Percentiles rank a stretch among this genome's conserved stretches.
Conservation (phyloP, 2,329 filamentous ascomycete species). For the Talaromyces sp. region DNA sequence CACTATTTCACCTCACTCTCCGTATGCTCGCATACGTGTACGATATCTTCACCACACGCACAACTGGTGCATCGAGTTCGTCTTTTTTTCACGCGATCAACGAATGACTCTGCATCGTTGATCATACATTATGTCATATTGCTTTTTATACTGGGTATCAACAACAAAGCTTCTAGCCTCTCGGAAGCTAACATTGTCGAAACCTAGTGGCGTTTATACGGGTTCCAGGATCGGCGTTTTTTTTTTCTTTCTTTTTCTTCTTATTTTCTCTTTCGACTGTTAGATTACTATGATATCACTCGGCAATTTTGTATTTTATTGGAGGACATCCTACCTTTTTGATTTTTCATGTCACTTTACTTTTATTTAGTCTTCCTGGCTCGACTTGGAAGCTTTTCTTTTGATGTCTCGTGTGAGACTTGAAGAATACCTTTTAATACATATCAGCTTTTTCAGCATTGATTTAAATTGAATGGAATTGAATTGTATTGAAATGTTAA, state of each 20-base stretch:
- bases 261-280: neutral
- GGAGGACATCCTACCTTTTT: neutral
- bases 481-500: neutral
- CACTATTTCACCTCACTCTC: neutral
- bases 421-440: neutral
- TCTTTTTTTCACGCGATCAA: neutral
- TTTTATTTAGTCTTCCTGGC: neutral
- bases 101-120: neutral
- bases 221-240: constrained; percentile 1
- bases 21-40: neutral
- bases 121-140: neutral
- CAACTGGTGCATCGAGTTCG: neutral
- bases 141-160: neutral
- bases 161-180: neutral
- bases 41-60: neutral
- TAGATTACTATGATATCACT: constrained; percentile 11
- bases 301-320: constrained; percentile 7
- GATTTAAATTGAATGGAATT: neutral
- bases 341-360: constrained; percentile 1
- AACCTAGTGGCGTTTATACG: neutral
- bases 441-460: neutral
- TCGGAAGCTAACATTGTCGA: neutral
- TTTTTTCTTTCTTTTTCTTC: neutral
- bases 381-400: neutral
- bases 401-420: neutral